Base-by-base conservation (phyloP, 1,139 yeast species). In the Geotrichum reessii region DNA sequence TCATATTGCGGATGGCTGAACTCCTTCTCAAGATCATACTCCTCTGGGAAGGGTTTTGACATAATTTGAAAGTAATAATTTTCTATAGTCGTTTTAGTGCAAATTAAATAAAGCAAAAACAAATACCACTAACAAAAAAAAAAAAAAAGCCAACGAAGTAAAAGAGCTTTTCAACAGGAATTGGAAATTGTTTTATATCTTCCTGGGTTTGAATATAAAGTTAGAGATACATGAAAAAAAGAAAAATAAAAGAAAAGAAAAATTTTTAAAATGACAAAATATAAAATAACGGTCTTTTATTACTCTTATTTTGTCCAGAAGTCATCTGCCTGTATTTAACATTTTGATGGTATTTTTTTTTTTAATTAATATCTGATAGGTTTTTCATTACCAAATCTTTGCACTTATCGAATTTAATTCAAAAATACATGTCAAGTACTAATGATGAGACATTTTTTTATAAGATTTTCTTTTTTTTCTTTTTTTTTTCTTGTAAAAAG, bases 11-110 rank as follows among this genome's bases (percentile, higher is more conserved):
- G 44, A 12, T 37, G 44, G 6, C 44, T 37, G 44, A 37, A 33
- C 17, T 40, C 47, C 42, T 50, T 50, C 37, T 50, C 53, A 21
- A 50, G 47, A 40, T 50, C 53, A 22, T 50, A 50, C 5, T 7
- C 9, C 1, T 22, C 48, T 11, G 44, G 44, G 44, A 37, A 37
- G 44, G 44, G 1, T 37, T 37, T 37, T 37, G 48, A 46, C 48
- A 46, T 46, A 22, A 21, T n/a, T n/a, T 21, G 48, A 22, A 27
- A 17, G 31, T 25, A 37, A 28, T 33, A 27, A 19, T 12, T 37
- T 11, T 19, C 17, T 27, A n/a, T 27, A 28, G 42, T 19, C 11
- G 21, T 14, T 19, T 12, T 22, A 49, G 12, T 31, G 24, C 11
- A 21, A 31, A 28, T 17, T 12, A 31, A 50, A 17, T 9, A 11